Evolutionary conservation across 1,139 yeast species (phyloP), one percentile per base, ranked within the genome.

Genomic region (Pneumocystis murina): DNA sequence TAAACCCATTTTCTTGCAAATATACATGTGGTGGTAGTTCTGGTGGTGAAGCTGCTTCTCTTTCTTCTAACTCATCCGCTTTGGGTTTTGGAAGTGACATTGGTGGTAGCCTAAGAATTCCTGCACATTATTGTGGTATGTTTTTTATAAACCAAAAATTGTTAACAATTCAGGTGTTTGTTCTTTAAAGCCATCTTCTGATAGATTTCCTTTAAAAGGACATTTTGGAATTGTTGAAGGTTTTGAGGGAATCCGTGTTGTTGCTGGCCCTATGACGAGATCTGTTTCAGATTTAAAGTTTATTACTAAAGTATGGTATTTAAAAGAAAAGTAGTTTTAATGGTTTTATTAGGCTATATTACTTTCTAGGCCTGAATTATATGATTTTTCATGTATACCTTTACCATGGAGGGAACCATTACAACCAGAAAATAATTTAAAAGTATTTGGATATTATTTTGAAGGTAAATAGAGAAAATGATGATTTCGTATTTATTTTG

Each of bases 261-360:
- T 81, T 16, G 77, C 81, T 67, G 83, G 85, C 1, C 86, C 86
- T 33, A 75, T 82, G 77, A 77, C 84, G 39, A 72, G 84, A 67
- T 75, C 83, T 10, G 73, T 88, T 39, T 83, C 80, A 14, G 95
- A 87, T 71, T 74, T 88, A 68, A 81, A 82, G 39, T 81, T 80
- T 67, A 82, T 86, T 74, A 79, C 85, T 77, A 81, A 81, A 68
- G 72, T 48, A 24, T 24, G 78, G 28, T 81, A 67, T 76, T 84
- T 64, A 81, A 79, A 67, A 76, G 78, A 68, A 77, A 84, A 71
- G 91, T 92, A 86, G 91, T 90, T 48, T 12, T 24, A 10, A 24
- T n/a, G 12, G n/a, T 24, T 48, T 48, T n/a, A 48, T 48, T 48
- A 48, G 55, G n/a, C 4, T 48, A 4, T 48, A 24, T 48, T 48